A percentile compares a stretch with the other conserved stretches of the same genome.
phyloP scores from a whole-genome alignment of 1,284 basidiomycete genomes.

The Ustilago esculenta region DNA sequence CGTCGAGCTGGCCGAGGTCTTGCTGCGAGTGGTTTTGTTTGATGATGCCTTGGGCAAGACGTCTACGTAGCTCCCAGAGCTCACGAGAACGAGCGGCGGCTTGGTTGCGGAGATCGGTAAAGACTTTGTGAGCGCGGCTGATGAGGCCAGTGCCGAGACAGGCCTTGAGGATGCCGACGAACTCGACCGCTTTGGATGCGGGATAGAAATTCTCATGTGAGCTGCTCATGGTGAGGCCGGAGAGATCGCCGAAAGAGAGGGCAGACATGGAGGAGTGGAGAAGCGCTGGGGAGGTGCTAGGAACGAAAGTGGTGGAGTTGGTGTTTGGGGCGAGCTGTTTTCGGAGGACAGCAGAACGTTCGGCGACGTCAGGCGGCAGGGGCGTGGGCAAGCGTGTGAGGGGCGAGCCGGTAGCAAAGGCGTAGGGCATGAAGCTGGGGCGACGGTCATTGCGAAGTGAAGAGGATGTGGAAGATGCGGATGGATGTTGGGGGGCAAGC shows the following conservation, averaged over 20 bases:
- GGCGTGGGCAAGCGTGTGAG: constrained; percentile 47
- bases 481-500: constrained; percentile 4
- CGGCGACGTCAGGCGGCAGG: constrained; percentile 41
- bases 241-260: constrained; percentile 43
- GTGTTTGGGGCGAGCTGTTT: constrained; percentile 20
- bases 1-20: constrained; percentile 22
- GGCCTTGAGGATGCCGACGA: constrained; percentile 57
- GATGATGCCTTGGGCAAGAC: constrained; percentile 39
- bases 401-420: constrained; percentile 32
- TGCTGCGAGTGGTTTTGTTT: constrained; percentile 35
- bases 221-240: constrained; percentile 46
- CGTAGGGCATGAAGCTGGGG: constrained; percentile 29
- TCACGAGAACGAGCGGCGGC: constrained; percentile 36
- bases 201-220: constrained; percentile 56
- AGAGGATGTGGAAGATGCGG: constrained; percentile 9
- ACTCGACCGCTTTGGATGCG: constrained; percentile 51
- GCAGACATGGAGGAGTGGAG: constrained; percentile 14
- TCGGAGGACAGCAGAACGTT: constrained; percentile 27
- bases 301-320: constrained; percentile 11
- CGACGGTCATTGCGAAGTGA: constrained; percentile 24
- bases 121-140: constrained; percentile 59
- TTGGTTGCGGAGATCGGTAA: constrained; percentile 54
- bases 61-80: constrained; percentile 36
- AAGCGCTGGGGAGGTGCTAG: neutral
- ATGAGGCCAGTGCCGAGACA: constrained; percentile 61